phyloP scores from a whole-genome alignment of 495 filamentous ascomycete species.

The Trichoderma orchidacearum region DNA sequence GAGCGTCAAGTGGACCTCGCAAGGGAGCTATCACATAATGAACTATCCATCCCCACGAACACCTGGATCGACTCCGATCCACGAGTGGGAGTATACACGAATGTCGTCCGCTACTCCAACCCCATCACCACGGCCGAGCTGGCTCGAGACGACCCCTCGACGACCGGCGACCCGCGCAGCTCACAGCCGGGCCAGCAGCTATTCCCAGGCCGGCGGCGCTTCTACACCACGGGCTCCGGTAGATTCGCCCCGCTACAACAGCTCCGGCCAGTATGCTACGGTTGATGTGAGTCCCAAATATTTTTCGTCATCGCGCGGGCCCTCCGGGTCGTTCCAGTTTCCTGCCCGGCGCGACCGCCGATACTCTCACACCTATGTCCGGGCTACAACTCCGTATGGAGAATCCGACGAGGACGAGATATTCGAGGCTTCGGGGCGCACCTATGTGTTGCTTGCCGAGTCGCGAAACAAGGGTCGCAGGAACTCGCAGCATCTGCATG shows the following conservation, averaged over 20 bases:
- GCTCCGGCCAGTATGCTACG: constrained; percentile 42
- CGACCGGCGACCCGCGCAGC: constrained; percentile 28
- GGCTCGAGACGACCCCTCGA: constrained; percentile 18
- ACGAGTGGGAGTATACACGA: constrained; percentile 9
- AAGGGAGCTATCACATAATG: constrained; percentile 25
- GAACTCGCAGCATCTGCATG: constrained; percentile 10
- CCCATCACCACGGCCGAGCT: constrained; percentile 26
- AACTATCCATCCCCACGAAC: constrained; percentile 11
- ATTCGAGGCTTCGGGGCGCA: constrained; percentile 35
- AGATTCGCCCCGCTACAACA: constrained; percentile 36
- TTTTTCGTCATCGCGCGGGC: constrained; percentile 25
- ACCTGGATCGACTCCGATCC: constrained; percentile 25
- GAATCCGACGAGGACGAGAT: constrained; percentile 49
- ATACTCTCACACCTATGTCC: constrained; percentile 38
- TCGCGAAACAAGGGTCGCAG: constrained; percentile 21
- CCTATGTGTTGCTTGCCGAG: constrained; percentile 30
- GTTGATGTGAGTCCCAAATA: constrained; percentile 38
- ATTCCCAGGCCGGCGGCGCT: neutral
- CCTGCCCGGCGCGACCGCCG: constrained; percentile 32
- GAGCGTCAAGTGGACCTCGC: constrained; percentile 19
- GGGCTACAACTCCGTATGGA: constrained; percentile 35
- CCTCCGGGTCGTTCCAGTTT: constrained; percentile 30
- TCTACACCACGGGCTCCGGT: constrained; percentile 19
- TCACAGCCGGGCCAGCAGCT: constrained; percentile 3
- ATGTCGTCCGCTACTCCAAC: constrained; percentile 32